Conservation (phyloP, 306 rosid species). For the Trifolium repens region DNA sequence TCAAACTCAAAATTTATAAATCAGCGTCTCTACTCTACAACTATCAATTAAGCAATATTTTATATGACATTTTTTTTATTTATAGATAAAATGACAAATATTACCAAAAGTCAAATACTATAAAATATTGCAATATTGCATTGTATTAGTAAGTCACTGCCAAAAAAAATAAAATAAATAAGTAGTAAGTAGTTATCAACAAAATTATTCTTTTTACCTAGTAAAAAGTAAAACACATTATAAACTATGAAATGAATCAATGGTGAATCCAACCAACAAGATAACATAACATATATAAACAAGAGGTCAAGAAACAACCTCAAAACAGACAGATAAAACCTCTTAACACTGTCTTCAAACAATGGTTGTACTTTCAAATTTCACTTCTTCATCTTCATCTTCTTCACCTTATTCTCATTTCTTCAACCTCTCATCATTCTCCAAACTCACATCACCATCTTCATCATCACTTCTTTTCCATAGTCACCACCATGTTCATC, state of each 20-base stretch:
- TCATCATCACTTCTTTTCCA: slow-evolving; percentile 51
- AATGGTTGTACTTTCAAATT: slow-evolving; percentile 25
- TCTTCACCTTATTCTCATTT: slow-evolving; percentile 32
- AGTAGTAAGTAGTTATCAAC: too few relatives aligned
- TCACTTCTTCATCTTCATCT: slow-evolving; percentile 31
- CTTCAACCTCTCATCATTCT: slow-evolving; percentile 36
- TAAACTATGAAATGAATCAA: background rate
- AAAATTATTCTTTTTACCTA: too few relatives aligned
- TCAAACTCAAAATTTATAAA: too few relatives aligned
- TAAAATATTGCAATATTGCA: too few relatives aligned
- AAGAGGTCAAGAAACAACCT: slow-evolving; percentile 47
- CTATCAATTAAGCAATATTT: too few relatives aligned
- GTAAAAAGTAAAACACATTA: too few relatives aligned
- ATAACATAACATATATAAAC: slow-evolving; percentile 56
- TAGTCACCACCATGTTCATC: slow-evolving; percentile 44
- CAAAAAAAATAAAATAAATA: too few relatives aligned
- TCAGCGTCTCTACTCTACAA: too few relatives aligned
- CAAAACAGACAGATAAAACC: slow-evolving; percentile 29
- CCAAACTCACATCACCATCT: slow-evolving; percentile 51
- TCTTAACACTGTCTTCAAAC: background rate
- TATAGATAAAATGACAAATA: too few relatives aligned
- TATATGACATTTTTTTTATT: too few relatives aligned
- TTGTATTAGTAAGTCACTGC: too few relatives aligned
- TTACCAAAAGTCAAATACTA: too few relatives aligned
- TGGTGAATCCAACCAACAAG: background rate